Evolutionary conservation across 176 grass and related monocot genomes (phyloP).

Genomic region (Aechmea fasciata): DNA sequence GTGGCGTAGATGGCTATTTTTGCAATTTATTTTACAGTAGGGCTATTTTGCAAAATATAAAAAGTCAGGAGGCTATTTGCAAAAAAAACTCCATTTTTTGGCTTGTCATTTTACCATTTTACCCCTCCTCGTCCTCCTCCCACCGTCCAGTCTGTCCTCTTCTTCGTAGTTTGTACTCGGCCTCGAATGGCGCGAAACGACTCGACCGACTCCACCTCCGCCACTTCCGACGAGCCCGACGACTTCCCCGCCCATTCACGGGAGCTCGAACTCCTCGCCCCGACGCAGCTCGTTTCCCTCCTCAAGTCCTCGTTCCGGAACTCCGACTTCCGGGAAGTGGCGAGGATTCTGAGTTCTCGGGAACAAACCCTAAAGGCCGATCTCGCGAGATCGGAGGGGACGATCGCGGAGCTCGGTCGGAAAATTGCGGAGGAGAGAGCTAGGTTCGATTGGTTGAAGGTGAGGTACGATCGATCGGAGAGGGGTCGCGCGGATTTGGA

Average conservation of each 20-base stretch:
- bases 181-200: constrained; percentile 8
- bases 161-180: not conserved
- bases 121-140: too few species aligned
- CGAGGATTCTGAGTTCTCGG: constrained; percentile 24
- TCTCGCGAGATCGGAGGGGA: constrained; percentile 17
- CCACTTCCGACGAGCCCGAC: not conserved
- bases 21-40: too few species aligned
- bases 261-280: constrained; percentile 17
- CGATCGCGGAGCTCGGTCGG: not conserved
- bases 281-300: constrained; percentile 8
- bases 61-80: too few species aligned
- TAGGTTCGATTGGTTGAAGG: not conserved
- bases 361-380: not conserved
- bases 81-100: too few species aligned
- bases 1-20: too few species aligned
- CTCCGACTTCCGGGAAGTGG: constrained; percentile 16
- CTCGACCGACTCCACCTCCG: not conserved
- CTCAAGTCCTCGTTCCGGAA: constrained; percentile 10
- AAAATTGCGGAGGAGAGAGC: not conserved
- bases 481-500: not conserved
- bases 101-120: too few species aligned
- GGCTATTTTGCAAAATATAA: too few species aligned
- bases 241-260: not conserved
- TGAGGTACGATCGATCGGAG: not conserved
- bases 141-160: too few species aligned